Conservation (phyloP, 2,329 filamentous ascomycete genomes). For the Pyricularia grisea region DNA sequence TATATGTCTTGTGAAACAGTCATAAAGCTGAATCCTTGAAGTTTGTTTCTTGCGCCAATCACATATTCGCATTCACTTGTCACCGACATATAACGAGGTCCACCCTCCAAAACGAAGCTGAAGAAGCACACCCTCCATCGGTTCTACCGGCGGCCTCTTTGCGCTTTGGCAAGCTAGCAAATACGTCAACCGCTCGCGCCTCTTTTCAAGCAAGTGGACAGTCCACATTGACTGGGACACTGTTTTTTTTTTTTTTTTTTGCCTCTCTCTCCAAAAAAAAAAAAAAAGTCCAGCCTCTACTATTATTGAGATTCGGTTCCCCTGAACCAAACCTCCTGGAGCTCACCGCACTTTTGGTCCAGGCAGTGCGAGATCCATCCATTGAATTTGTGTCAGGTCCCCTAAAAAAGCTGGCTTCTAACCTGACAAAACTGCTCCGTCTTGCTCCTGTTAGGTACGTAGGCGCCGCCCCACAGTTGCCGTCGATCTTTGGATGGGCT, state of each 20-base stretch:
- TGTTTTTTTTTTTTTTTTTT: not conserved
- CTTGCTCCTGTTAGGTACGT: not conserved
- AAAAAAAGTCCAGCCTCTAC: not conserved
- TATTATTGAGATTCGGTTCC: not conserved
- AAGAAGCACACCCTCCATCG: not conserved
- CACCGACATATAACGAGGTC: not conserved
- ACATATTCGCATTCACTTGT: not conserved
- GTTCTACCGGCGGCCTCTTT: not conserved
- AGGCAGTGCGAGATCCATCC: conserved; percentile 63
- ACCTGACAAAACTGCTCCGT: not conserved
- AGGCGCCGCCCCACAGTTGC: not conserved
- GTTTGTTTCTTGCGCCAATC: not conserved
- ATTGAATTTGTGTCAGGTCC: conserved; percentile 54
- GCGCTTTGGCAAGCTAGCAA: not conserved
- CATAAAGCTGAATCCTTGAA: not conserved
- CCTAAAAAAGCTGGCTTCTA: not conserved
- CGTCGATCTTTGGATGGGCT: not conserved
- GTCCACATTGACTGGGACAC: not conserved
- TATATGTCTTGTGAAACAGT: not conserved
- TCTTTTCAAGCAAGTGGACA: not conserved
- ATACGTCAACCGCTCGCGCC: not conserved
- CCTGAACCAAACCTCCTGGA: conserved; percentile 28
- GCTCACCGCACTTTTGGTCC: conserved; percentile 57
- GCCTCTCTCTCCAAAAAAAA: no score
- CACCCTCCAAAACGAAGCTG: not conserved